A percentile compares a stretch with the other conserved stretches of the same genome.
phyloP scores from a whole-genome alignment of 2,329 filamentous ascomycete species.

The Lasiodiplodia sp. region DNA sequence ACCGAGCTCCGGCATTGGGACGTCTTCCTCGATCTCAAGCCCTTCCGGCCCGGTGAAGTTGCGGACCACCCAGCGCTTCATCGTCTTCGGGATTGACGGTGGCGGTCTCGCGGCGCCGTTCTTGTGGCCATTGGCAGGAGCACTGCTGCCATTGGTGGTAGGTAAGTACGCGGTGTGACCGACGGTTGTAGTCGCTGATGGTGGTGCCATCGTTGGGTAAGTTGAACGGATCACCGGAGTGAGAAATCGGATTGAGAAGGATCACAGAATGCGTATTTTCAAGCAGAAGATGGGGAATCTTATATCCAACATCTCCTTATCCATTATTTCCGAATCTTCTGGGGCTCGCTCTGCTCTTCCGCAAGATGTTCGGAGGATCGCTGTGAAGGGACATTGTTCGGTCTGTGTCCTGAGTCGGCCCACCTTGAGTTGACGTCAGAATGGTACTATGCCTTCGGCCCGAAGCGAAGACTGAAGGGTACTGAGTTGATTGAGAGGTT shows the following conservation, averaged over 20 bases:
- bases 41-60: slow-evolving; percentile 13
- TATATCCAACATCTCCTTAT: not conserved
- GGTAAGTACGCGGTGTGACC: not conserved
- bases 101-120: not conserved
- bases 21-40: slow-evolving; percentile 44
- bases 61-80: slow-evolving; percentile 17
- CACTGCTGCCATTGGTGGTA: not conserved
- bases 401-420: not conserved
- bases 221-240: not conserved
- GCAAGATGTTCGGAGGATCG: not conserved
- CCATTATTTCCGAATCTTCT: not conserved
- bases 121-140: not conserved
- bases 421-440: not conserved
- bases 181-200: not conserved
- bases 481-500: not conserved
- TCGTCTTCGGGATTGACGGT: slow-evolving; percentile 1
- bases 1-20: slow-evolving; percentile 65
- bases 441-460: not conserved
- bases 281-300: not conserved
- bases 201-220: not conserved
- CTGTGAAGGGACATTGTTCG: not conserved
- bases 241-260: no score
- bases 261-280: not conserved
- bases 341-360: not conserved
- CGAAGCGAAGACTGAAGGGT: not conserved